phyloP scores from a whole-genome alignment of 2,329 filamentous ascomycete genomes.

The Rhexocercosporidium sp. region DNA sequence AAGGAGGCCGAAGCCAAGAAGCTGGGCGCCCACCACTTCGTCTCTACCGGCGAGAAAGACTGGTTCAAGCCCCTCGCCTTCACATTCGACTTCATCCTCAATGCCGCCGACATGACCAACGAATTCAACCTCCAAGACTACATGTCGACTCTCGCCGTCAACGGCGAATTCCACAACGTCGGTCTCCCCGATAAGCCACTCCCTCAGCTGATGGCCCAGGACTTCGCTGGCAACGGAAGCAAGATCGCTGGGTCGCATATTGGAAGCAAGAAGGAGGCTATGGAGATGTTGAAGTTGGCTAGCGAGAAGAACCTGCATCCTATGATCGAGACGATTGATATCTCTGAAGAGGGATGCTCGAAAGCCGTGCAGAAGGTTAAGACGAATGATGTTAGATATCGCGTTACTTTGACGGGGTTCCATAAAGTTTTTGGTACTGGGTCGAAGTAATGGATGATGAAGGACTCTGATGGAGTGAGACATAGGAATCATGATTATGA shows the following conservation, averaged over 20 bases:
- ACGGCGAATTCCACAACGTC: slow-evolving; percentile 62
- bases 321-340: slow-evolving; percentile 57
- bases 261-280: slow-evolving; percentile 63
- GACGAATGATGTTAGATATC: slow-evolving; percentile 73
- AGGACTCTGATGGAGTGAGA: background rate
- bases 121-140: slow-evolving; percentile 60
- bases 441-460: slow-evolving; percentile 5
- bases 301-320: slow-evolving; percentile 59
- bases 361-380: slow-evolving; percentile 73
- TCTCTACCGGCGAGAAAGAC: slow-evolving; percentile 57
- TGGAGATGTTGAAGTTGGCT: slow-evolving; percentile 63
- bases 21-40: slow-evolving; percentile 63
- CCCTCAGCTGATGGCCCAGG: slow-evolving; percentile 48
- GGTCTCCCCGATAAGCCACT: slow-evolving; percentile 60
- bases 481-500: too few species aligned
- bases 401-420: slow-evolving; percentile 72
- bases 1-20: slow-evolving; percentile 64
- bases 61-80: slow-evolving; percentile 61
- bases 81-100: slow-evolving; percentile 57
- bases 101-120: slow-evolving; percentile 55
- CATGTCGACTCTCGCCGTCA: slow-evolving; percentile 56
- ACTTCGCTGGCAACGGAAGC: slow-evolving; percentile 45
- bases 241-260: slow-evolving; percentile 58
- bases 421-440: slow-evolving; percentile 65
- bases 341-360: slow-evolving; percentile 64